Evolutionary conservation across 2,329 filamentous ascomycete genomes (phyloP), one percentile per base, ranked within the genome.

Genomic region (Claviceps sp.): DNA sequence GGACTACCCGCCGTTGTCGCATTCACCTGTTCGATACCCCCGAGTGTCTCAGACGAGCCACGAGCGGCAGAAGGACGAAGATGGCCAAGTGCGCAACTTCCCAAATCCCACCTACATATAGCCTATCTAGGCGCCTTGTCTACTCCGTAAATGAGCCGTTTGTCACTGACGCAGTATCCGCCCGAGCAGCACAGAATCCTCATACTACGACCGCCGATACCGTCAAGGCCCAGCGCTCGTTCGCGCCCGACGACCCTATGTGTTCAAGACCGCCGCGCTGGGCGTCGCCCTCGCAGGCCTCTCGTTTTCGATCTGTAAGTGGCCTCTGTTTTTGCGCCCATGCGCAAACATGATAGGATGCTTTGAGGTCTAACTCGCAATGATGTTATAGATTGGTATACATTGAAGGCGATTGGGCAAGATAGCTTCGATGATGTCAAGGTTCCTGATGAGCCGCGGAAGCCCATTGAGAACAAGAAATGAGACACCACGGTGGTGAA

Each of bases 351-450:
- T 43, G 41, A 43, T 14, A 3, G 18, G 18, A 9, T 42, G 9
- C 22, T 43, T 4, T 44, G 22, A 14, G 22, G 22, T 14, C 43
- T 46, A 34, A 46, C 43, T 11, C 1, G 2, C 49, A 5, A 34
- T 38, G 5, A 13, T n/a, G 4, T 22, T 26, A 6, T 52, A 81
- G 78, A 81, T 61, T 70, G 70, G 59, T 81, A 81, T 63, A 81
- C 78, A 4, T 85, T 98, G 65, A 79, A 76, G 58, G 88, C 88
- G 51, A 86, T 98, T 63, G 88, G 91, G 44, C 93, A 97, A 70
- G 93, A 97, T 68, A 88, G 96, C 59, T 98, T 98, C 72, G 87
- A 90, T 53, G 93, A 98, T 65, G 90, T 97, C 61, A 84, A 88
- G 65, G 84, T 97, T 40, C 93, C 93, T 30, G 86, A 88, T 65